Evolutionary conservation across 202 grass and related monocot species (phyloP).

Genomic region (Saccharum hybrid): DNA sequence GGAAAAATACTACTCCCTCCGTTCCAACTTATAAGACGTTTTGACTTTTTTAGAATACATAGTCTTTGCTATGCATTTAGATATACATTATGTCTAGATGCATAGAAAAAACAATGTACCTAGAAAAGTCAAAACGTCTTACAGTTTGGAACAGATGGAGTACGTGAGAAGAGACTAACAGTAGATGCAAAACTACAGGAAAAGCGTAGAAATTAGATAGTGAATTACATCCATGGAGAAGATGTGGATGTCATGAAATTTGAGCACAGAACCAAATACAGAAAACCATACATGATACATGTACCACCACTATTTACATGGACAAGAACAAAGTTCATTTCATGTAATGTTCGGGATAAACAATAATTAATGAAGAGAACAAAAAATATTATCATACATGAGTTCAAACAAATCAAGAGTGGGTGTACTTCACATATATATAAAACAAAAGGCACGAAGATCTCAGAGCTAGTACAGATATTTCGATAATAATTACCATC

Average conservation of each 20-base stretch:
- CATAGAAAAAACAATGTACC: too few species aligned
- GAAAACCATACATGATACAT: background rate
- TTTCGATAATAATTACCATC: background rate
- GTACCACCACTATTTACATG: background rate
- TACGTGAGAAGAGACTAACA: background rate
- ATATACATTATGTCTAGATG: too few species aligned
- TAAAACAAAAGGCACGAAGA: background rate
- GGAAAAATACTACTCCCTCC: too few species aligned
- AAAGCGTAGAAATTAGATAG: background rate
- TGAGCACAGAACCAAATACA: background rate
- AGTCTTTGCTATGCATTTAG: too few species aligned
- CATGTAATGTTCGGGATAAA: background rate
- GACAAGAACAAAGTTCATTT: background rate
- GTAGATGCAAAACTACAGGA: background rate
- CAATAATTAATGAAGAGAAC: conserved; percentile 2
- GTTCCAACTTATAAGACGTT: too few species aligned
- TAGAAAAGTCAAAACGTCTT: too few species aligned
- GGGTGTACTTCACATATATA: background rate
- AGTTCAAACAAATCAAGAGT: background rate
- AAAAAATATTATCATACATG: background rate
- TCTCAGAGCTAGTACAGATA: background rate
- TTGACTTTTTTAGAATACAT: too few species aligned
- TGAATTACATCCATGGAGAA: background rate
- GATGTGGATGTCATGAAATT: background rate
- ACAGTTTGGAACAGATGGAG: too few species aligned